Base-by-base conservation (phyloP, 106 monocot genomes). In the Gastrodia elata region DNA sequence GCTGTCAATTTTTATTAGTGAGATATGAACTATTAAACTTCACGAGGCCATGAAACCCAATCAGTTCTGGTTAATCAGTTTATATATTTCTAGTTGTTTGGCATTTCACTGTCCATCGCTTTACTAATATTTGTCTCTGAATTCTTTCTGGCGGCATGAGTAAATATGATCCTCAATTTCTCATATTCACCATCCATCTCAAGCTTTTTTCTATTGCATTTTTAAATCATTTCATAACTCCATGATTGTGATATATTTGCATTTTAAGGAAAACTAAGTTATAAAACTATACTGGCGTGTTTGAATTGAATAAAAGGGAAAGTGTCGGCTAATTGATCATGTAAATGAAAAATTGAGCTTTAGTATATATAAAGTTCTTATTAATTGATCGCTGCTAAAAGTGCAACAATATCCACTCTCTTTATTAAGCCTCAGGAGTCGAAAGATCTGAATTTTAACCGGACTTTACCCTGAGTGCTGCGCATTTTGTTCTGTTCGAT, bases 181-280 rank as follows among this genome's bases (percentile, higher is more conserved):
- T 3, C 48, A 48, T n/a, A 48, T 48, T 4, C 16, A 48, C 11
- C 14, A 4, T 18, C 3, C 48, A 48, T 0, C 18, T 52, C 52
- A 52, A 52, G 20, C 52, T 52, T n/a, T 22, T 22, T 7, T 52
- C 22, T n/a, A 5, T 4, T 5, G n/a, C 6, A n/a, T 52, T 52
- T 52, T 9, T n/a, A 5, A 7, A 52, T 52, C 6, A 22, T 6
- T 52, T 52, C 22, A n/a, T 4, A 52, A 22, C 28, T n/a, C 13
- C 15, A 44, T 44, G 43, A 0, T 44, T 44, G 43, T 15, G 1
- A 32, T 61, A 33, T 38, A 67, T n/a, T 38, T 38, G 7, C 38
- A 67, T 67, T 67, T 67, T 38, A 67, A 37, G n/a, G n/a, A 14
- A 27, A 38, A 67, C 61, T n/a, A 5, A 61, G 27, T 61, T 61